Percentiles rank a stretch among this genome's conserved stretches.
Evolutionary conservation across 148 eudicot species (phyloP).

Genomic region (Diospyros lotus): DNA sequence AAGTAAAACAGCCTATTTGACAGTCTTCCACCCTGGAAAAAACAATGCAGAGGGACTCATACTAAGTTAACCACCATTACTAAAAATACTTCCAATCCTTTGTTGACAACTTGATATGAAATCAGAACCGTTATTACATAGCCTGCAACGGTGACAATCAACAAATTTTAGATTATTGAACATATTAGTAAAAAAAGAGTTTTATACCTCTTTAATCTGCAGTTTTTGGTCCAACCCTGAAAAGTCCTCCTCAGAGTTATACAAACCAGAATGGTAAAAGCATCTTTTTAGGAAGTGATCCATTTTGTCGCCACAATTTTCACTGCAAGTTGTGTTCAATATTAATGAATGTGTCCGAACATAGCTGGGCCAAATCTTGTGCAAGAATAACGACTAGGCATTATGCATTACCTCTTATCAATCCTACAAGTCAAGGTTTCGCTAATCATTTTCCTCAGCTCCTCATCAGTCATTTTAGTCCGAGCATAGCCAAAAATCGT

Average conservation of each 20-base stretch:
- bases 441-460: conserved; percentile 67
- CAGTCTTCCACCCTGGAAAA: conserved; percentile 45
- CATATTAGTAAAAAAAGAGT: not conserved
- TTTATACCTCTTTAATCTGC: conserved; percentile 56
- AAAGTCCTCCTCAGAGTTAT: conserved; percentile 61
- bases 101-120: not conserved
- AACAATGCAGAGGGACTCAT: not conserved
- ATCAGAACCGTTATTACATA: too few relatives aligned
- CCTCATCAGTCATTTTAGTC: conserved; percentile 65
- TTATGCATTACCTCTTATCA: conserved; percentile 54
- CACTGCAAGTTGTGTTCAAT: conserved; percentile 36
- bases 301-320: conserved; percentile 85
- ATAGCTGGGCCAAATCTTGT: not conserved
- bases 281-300: conserved; percentile 58
- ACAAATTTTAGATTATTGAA: not conserved
- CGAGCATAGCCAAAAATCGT: conserved; percentile 74
- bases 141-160: not conserved
- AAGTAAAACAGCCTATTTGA: conserved; percentile 82
- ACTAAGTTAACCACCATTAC: not conserved
- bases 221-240: conserved; percentile 53
- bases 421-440: conserved; percentile 78
- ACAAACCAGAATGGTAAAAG: conserved; percentile 71
- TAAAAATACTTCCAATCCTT: not conserved
- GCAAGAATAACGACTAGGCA: not conserved
- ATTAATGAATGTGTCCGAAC: conserved; percentile 8